Evolutionary conservation across 257 asterid genomes (phyloP).

Genomic region (Salvia miltiorrhiza): DNA sequence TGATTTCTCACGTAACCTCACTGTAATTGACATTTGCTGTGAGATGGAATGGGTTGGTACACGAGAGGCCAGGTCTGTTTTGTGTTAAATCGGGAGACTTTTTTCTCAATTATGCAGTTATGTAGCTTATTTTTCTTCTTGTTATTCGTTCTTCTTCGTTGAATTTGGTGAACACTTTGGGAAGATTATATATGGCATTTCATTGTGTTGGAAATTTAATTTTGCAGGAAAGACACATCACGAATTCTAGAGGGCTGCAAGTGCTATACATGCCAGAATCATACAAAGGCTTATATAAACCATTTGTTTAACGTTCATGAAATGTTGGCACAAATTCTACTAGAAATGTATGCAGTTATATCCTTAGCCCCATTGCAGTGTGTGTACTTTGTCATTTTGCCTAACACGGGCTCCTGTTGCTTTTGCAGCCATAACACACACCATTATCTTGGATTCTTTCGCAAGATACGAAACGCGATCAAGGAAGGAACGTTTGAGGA

Average conservation of each 20-base stretch:
- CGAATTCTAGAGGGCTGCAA: conserved; percentile 60
- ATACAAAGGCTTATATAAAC: conserved; percentile 86
- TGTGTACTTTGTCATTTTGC: conserved; percentile 1
- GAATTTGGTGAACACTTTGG: not conserved
- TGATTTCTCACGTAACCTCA: not conserved
- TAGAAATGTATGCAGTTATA: conserved; percentile 65
- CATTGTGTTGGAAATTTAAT: not conserved
- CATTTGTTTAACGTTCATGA: conserved; percentile 89
- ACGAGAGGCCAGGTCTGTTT: not conserved
- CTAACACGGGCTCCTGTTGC: not conserved
- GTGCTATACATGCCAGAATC: conserved; percentile 86
- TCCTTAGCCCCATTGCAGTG: not conserved
- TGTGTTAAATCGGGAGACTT: not conserved
- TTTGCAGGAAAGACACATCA: conserved; percentile 70
- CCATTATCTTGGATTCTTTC: conserved; percentile 85
- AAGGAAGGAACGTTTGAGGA: conserved; percentile 58
- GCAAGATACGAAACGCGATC: conserved; percentile 67
- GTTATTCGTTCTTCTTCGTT: not conserved
- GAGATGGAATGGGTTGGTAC: conserved; percentile 4
- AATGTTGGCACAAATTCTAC: conserved; percentile 85
- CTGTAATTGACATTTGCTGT: not conserved
- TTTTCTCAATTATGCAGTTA: not conserved
- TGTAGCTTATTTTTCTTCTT: not conserved
- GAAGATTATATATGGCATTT: not conserved
- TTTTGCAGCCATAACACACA: conserved; percentile 83